Conservation (phyloP, 177 flowering plant genomes). For the Vitis hybrid region DNA sequence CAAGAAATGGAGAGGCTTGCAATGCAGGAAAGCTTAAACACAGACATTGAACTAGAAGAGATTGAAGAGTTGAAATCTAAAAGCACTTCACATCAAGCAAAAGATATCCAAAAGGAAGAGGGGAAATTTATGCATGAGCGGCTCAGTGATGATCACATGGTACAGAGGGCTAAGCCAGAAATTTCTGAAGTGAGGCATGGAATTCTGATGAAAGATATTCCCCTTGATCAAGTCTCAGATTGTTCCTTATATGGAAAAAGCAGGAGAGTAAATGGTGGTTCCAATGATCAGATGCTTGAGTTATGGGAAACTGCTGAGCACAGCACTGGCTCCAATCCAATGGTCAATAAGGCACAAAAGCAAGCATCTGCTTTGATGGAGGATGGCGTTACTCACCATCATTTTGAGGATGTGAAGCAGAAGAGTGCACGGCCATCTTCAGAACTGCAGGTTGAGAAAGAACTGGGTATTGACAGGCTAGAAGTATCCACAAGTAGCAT, state of each 20-base stretch:
- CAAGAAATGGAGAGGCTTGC: slow-evolving; percentile 39
- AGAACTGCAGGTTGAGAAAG: slow-evolving; percentile 42
- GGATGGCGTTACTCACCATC: slow-evolving; percentile 8
- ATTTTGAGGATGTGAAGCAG: slow-evolving; percentile 8
- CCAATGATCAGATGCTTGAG: slow-evolving; percentile 58
- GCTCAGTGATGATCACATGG: slow-evolving; percentile 13
- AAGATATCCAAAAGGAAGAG: slow-evolving; percentile 15
- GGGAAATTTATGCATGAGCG: slow-evolving; percentile 3
- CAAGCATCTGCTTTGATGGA: slow-evolving; percentile 12
- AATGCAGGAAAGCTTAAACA: slow-evolving; percentile 24
- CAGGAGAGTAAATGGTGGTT: slow-evolving; percentile 19
- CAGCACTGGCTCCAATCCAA: slow-evolving; percentile 12
- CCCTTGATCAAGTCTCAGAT: slow-evolving; percentile 62
- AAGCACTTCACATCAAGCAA: slow-evolving; percentile 15
- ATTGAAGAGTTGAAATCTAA: slow-evolving; percentile 31
- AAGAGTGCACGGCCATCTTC: slow-evolving; percentile 24
- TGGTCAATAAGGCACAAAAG: slow-evolving; percentile 12
- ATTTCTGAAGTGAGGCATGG: slow-evolving; percentile 26
- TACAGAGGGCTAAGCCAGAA: slow-evolving; percentile 23
- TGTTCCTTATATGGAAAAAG: slow-evolving; percentile 23
- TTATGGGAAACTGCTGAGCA: slow-evolving; percentile 57
- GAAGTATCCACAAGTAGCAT: slow-evolving; percentile 28
- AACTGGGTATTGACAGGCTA: slow-evolving; percentile 44
- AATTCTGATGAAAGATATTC: slow-evolving; percentile 66
- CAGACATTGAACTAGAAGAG: slow-evolving; percentile 34